Evolutionary conservation across 805 yeast species (phyloP).

Genomic region (Pichia gijzeniarum): DNA sequence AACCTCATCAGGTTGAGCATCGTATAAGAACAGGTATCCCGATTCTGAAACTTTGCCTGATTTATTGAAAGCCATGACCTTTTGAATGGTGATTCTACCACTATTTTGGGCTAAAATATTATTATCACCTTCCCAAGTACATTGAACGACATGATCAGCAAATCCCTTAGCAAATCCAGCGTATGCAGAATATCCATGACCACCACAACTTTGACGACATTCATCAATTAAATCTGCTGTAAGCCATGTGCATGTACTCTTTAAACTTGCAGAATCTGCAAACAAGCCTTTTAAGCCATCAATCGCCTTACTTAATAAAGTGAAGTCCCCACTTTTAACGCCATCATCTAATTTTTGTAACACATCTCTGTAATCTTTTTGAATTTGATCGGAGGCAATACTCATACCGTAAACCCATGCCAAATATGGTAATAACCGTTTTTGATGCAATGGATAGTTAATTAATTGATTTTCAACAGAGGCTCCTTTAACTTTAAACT

Average conservation of each 20-base stretch:
- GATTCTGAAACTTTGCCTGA: constrained; percentile 32
- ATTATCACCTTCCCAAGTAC: constrained; percentile 98
- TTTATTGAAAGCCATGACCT: constrained; percentile 32
- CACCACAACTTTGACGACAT: constrained; percentile 91
- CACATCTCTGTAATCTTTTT: constrained; percentile 43
- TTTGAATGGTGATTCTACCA: constrained; percentile 69
- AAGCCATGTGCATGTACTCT: constrained; percentile 87
- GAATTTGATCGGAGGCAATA: constrained; percentile 60
- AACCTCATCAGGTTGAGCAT: constrained; percentile 24
- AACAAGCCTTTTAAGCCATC: constrained; percentile 68
- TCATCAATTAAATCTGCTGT: constrained; percentile 77
- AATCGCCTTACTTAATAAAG: constrained; percentile 41
- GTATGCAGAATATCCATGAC: constrained; percentile 93
- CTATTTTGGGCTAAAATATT: constrained; percentile 76
- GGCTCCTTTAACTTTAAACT: constrained; percentile 51
- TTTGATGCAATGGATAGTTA: constrained; percentile 85
- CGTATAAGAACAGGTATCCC: constrained; percentile 35
- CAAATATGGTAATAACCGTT: constrained; percentile 77
- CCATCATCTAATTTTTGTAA: constrained; percentile 49
- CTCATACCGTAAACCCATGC: constrained; percentile 74
- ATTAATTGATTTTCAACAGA: constrained; percentile 63
- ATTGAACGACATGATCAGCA: constrained; percentile 94
- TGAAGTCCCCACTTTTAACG: constrained; percentile 42
- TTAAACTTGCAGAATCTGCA: constrained; percentile 79
- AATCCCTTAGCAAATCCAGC: constrained; percentile 85